These are phyloP conservation scores for Colletotrichum horii DNA, from an alignment of 2,329 filamentous ascomycete genomes.

Conservation along the genomic window DNA sequence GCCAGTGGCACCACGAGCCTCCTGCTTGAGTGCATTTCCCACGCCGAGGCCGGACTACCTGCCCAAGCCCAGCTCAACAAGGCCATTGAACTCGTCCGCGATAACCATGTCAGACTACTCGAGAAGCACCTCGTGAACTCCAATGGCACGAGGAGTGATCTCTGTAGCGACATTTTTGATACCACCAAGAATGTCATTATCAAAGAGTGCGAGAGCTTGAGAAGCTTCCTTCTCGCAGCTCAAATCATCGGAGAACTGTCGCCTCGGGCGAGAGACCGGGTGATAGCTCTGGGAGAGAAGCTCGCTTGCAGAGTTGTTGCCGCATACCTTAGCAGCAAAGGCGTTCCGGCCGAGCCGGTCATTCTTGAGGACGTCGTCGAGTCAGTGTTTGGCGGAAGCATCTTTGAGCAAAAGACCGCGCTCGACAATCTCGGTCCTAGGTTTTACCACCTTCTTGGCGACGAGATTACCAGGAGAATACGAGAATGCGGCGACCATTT, in stretches of 20 bases:
- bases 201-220: slow-evolving; percentile 78
- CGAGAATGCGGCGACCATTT: slow-evolving; percentile 69
- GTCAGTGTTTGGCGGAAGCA: slow-evolving; percentile 87
- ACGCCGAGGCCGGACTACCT: slow-evolving; percentile 44
- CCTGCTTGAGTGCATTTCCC: slow-evolving; percentile 43
- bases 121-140: slow-evolving; percentile 64
- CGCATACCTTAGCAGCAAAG: slow-evolving; percentile 78
- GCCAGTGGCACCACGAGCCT: slow-evolving; percentile 93
- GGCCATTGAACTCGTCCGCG: slow-evolving; percentile 7
- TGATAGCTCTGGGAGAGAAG: slow-evolving; percentile 95
- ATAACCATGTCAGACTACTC: background rate
- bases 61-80: slow-evolving; percentile 6
- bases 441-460: slow-evolving; percentile 72
- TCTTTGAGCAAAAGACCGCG: slow-evolving; percentile 73
- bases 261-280: slow-evolving; percentile 79
- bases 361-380: slow-evolving; percentile 66
- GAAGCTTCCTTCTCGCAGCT: slow-evolving; percentile 71
- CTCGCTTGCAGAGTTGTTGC: slow-evolving; percentile 92
- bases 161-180: slow-evolving; percentile 80
- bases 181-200: slow-evolving; percentile 70
- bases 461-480: slow-evolving; percentile 67
- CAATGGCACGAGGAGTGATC: slow-evolving; percentile 76
- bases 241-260: slow-evolving; percentile 77
- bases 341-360: slow-evolving; percentile 35
- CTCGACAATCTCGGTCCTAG: slow-evolving; percentile 64